Evolutionary conservation across 441 rosid genomes (phyloP).

Genomic region (Populus trichocarpa): DNA sequence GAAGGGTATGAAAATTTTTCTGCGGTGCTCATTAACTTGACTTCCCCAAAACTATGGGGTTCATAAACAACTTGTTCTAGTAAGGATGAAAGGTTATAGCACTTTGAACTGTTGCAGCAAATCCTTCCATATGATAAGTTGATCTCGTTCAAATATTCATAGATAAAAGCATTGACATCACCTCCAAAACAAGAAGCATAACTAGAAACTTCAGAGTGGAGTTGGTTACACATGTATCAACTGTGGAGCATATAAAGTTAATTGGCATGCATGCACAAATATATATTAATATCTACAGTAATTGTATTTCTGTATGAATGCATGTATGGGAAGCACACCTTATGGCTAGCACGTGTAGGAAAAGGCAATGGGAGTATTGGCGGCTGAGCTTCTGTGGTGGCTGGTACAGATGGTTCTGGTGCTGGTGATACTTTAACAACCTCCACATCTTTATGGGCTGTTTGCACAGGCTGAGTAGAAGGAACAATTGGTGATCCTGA

Average conservation of each 20-base stretch:
- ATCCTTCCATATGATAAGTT: neutral
- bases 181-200: neutral
- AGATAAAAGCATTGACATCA: neutral
- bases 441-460: constrained; percentile 62
- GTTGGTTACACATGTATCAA: neutral
- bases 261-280: neutral
- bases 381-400: constrained; percentile 59
- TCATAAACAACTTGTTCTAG: neutral
- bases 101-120: neutral
- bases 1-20: neutral
- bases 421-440: constrained; percentile 56
- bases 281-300: neutral
- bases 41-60: neutral
- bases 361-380: constrained; percentile 84
- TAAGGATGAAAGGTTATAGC: neutral
- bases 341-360: constrained; percentile 43
- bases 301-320: neutral
- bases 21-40: neutral
- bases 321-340: constrained; percentile 26
- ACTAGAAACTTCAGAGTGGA: neutral
- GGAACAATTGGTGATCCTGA: constrained; percentile 42
- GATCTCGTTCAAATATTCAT: neutral
- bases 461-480: constrained; percentile 48
- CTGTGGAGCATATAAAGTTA: neutral
- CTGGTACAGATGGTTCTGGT: constrained; percentile 44